Evolutionary conservation across 1,139 yeast genomes (phyloP).

Genomic region (Candida sp.): DNA sequence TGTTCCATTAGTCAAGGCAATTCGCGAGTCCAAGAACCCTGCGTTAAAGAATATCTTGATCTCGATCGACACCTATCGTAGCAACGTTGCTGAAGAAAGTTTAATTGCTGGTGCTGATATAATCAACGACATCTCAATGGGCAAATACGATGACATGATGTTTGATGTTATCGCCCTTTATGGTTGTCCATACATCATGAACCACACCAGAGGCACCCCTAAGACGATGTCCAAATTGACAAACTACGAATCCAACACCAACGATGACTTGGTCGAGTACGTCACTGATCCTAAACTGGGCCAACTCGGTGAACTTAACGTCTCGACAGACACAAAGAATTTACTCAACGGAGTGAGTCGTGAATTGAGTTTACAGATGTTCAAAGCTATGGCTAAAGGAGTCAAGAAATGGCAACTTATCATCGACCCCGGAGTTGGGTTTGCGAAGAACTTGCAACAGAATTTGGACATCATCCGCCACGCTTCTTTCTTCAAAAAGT

Average conservation of each 20-base stretch:
- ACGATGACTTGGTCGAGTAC: constrained; percentile 44
- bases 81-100: constrained; percentile 73
- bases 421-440: constrained; percentile 95
- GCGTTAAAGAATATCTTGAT: constrained; percentile 51
- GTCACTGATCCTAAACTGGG: constrained; percentile 33
- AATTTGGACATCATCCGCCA: constrained; percentile 69
- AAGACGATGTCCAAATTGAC: constrained; percentile 70
- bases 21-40: constrained; percentile 43
- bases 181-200: constrained; percentile 80
- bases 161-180: constrained; percentile 68
- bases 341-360: constrained; percentile 56
- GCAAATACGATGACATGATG: constrained; percentile 66
- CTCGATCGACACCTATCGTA: constrained; percentile 86
- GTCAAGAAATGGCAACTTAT: constrained; percentile 90
- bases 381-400: constrained; percentile 63
- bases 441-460: constrained; percentile 77
- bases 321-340: constrained; percentile 32
- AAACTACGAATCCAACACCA: constrained; percentile 51
- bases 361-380: constrained; percentile 64
- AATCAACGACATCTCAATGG: constrained; percentile 91
- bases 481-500: constrained; percentile 58
- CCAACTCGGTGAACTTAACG: constrained; percentile 22
- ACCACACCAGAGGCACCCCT: constrained; percentile 88
- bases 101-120: constrained; percentile 86
- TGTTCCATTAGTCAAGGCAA: constrained; percentile 67